Evolutionary conservation across 2,329 filamentous ascomycete genomes (phyloP).

Genomic region (Amylocarpus encephaloides): DNA sequence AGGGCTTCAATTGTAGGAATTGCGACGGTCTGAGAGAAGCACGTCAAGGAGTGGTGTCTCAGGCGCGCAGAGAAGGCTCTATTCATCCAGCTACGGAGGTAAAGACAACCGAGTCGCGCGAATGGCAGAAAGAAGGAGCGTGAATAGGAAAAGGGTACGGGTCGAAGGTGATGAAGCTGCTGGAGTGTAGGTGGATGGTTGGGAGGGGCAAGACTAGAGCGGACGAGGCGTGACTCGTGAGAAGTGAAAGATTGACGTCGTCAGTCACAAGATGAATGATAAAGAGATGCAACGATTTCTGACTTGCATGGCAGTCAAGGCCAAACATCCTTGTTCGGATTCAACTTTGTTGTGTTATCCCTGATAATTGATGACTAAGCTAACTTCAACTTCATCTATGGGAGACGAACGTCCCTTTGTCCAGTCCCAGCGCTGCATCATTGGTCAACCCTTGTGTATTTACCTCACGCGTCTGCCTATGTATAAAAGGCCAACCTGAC

Average conservation of each 20-base stretch:
- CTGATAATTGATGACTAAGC: background rate
- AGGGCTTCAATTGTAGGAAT: background rate
- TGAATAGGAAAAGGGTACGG: conserved; percentile 8
- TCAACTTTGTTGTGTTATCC: background rate
- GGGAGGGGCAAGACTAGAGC: background rate
- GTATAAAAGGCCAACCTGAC: no score
- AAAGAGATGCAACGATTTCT: background rate
- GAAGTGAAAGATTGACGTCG: background rate
- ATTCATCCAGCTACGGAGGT: conserved; percentile 32
- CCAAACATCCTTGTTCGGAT: background rate
- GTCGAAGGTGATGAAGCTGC: background rate
- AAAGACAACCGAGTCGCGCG: conserved; percentile 5
- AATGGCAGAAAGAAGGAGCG: conserved; percentile 16
- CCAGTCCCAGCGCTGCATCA: no score
- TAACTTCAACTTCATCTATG: background rate
- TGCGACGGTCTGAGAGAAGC: conserved; percentile 24
- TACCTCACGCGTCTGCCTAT: no score
- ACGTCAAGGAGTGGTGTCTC: conserved; percentile 30
- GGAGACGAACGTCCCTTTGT: no score
- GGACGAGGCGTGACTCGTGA: background rate
- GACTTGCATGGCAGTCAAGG: background rate
- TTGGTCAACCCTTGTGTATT: no score
- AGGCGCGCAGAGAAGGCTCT: conserved; percentile 25
- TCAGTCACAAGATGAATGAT: conserved; percentile 5
- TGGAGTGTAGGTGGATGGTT: background rate